Percentiles rank a stretch among this genome's conserved stretches.
phyloP scores from a whole-genome alignment of 306 rosid genomes.

The Potentilla sterilis region DNA sequence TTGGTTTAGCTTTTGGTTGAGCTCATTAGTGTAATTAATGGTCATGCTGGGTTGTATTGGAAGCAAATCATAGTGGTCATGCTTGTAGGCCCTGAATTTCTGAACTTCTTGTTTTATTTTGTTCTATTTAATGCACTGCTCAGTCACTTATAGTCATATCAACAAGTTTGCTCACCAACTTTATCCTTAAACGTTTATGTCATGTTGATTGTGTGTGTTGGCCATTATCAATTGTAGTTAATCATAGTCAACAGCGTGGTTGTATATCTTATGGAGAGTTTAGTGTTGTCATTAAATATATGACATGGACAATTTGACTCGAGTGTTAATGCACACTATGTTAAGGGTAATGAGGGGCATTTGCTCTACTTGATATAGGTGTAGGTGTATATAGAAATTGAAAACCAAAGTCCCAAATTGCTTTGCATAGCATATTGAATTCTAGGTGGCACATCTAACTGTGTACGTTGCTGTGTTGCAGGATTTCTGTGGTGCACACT shows the following conservation, averaged over 20 bases:
- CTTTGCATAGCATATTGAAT: neutral
- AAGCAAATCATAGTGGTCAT: neutral
- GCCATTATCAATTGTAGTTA: neutral
- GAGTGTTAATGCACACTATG: neutral
- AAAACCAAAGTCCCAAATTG: neutral
- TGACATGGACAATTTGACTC: neutral
- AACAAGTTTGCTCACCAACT: neutral
- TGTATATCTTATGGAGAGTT: neutral
- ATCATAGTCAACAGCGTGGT: neutral
- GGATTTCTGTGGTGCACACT: constrained; percentile 4
- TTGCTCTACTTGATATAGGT: neutral
- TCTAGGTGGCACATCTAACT: neutral
- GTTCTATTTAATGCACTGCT: too few relatives aligned
- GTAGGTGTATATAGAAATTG: neutral
- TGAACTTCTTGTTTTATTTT: neutral
- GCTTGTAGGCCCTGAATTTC: constrained; percentile 1
- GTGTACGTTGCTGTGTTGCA: constrained; percentile 16
- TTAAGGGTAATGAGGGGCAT: neutral
- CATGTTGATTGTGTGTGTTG: neutral
- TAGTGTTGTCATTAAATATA: neutral
- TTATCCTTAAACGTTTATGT: neutral
- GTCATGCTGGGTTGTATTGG: neutral
- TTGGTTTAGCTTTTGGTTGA: neutral
- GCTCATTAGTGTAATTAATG: neutral
- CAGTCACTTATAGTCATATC: neutral